Evolutionary conservation across 805 yeast species (phyloP).

Genomic region (Ogataea pignaliae): DNA sequence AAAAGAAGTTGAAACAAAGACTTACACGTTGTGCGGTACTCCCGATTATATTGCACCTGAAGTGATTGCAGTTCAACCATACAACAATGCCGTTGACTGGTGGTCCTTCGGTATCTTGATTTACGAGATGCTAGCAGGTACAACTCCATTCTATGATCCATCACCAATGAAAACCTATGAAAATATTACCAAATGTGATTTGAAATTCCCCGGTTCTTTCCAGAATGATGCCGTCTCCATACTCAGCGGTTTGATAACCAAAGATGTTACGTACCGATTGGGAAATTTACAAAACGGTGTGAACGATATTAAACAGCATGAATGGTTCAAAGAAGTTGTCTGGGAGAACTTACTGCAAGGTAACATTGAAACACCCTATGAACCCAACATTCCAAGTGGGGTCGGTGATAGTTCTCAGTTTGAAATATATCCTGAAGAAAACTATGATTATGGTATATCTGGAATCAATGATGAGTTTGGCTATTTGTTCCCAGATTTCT

Average conservation of each 20-base stretch:
- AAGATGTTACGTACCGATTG: constrained; percentile 51
- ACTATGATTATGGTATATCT: constrained; percentile 72
- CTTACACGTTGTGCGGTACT: constrained; percentile 61
- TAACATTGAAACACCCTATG: constrained; percentile 61
- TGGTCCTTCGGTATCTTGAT: constrained; percentile 60
- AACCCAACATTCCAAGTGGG: constrained; percentile 61
- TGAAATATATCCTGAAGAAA: constrained; percentile 77
- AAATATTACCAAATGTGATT: constrained; percentile 51
- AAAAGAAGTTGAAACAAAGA: constrained; percentile 54
- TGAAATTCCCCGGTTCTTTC: constrained; percentile 51
- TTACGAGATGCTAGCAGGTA: constrained; percentile 60
- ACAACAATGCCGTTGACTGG: constrained; percentile 62
- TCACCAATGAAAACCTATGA: constrained; percentile 64
- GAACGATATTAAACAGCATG: constrained; percentile 52
- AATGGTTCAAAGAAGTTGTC: constrained; percentile 58
- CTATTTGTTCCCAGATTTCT: constrained; percentile 29
- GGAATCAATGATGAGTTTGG: constrained; percentile 41
- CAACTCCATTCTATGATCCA: constrained; percentile 59
- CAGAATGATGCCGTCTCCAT: constrained; percentile 53
- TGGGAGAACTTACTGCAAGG: constrained; percentile 55
- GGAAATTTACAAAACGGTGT: constrained; percentile 58
- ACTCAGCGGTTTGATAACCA: constrained; percentile 47
- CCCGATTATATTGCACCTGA: constrained; percentile 66
- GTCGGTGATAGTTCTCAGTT: constrained; percentile 59
- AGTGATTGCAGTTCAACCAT: constrained; percentile 58